phyloP scores from a whole-genome alignment of 2,329 filamentous ascomycete genomes.

The Didymella arachidicola region DNA sequence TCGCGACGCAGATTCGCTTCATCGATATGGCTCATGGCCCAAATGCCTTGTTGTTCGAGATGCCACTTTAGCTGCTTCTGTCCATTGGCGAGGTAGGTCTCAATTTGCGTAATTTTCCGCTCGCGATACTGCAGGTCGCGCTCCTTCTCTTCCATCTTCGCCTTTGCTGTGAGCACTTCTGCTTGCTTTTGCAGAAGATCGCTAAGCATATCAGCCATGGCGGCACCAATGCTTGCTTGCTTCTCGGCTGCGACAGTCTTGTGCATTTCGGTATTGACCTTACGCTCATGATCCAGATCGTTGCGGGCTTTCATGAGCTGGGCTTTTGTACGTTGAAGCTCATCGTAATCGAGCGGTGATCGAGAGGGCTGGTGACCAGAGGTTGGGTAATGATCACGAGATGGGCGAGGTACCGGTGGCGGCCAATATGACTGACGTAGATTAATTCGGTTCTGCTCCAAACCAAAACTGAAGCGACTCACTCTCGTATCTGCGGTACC shows the following conservation, averaged over 20 bases:
- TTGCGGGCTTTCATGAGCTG: conserved; percentile 25
- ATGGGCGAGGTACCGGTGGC: not conserved
- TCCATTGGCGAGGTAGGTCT: conserved; percentile 32
- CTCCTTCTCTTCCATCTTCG: conserved; percentile 18
- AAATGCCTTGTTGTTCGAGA: conserved; percentile 20
- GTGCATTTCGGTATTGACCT: conserved; percentile 17
- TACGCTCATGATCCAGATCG: conserved; percentile 29
- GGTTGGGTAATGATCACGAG: conserved; percentile 7
- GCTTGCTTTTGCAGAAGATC: conserved; percentile 30
- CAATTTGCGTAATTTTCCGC: conserved; percentile 24
- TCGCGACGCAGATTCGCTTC: conserved; percentile 16
- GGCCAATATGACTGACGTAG: conserved; percentile 3
- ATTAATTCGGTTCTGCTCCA: not conserved
- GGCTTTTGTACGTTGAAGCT: conserved; percentile 19
- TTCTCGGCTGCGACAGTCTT: conserved; percentile 19
- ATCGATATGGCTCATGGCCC: conserved; percentile 20
- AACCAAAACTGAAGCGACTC: not conserved
- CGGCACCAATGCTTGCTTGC: conserved; percentile 17
- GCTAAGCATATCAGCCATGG: conserved; percentile 19
- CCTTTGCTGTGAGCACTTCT: conserved; percentile 18
- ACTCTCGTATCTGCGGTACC: conserved; percentile 4
- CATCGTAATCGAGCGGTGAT: conserved; percentile 14
- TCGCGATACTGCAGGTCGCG: conserved; percentile 25
- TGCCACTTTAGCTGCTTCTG: conserved; percentile 30
- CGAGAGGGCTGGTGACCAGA: conserved; percentile 2